phyloP scores from a whole-genome alignment of 1,284 basidiomycete species.

The Tylopilus orsonianus region DNA sequence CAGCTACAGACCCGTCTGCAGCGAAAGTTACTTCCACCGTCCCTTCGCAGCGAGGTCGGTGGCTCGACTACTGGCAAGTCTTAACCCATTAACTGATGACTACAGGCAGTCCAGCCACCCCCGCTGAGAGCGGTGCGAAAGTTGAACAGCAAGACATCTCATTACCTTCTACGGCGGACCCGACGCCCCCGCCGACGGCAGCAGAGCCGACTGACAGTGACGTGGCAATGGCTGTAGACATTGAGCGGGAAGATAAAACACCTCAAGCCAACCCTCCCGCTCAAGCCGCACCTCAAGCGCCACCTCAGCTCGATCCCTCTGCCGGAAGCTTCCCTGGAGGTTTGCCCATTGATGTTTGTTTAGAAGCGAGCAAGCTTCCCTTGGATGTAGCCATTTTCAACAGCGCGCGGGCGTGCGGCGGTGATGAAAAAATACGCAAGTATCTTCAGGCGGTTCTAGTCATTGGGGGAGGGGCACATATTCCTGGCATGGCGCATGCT shows the following conservation, averaged over 20 bases:
- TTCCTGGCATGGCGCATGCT: constrained; percentile 76
- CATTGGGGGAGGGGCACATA: constrained; percentile 78
- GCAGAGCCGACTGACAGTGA: constrained; percentile 33
- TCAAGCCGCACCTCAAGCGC: constrained; percentile 18
- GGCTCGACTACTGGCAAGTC: not conserved
- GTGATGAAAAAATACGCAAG: constrained; percentile 88
- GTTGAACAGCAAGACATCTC: constrained; percentile 37
- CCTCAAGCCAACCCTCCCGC: constrained; percentile 25
- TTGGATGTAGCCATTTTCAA: constrained; percentile 95
- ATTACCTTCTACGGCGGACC: constrained; percentile 35
- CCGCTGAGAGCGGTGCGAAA: constrained; percentile 29
- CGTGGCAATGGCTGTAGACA: constrained; percentile 47
- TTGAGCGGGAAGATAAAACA: constrained; percentile 49
- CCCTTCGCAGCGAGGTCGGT: constrained; percentile 31
- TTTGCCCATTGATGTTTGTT: constrained; percentile 69
- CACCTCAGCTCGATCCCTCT: constrained; percentile 23
- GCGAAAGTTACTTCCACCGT: constrained; percentile 20
- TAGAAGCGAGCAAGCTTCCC: constrained; percentile 88
- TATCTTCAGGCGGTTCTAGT: constrained; percentile 88
- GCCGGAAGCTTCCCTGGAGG: constrained; percentile 28
- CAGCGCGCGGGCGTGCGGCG: constrained; percentile 79
- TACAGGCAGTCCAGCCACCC: constrained; percentile 28
- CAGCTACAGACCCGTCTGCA: constrained; percentile 23
- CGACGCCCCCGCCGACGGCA: constrained; percentile 31
- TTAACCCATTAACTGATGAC: not conserved